A percentile compares a stretch with the other conserved stretches of the same genome.
Conservation (phyloP, 73 alveolate species). For the Tetrahymena malaccensis region DNA sequence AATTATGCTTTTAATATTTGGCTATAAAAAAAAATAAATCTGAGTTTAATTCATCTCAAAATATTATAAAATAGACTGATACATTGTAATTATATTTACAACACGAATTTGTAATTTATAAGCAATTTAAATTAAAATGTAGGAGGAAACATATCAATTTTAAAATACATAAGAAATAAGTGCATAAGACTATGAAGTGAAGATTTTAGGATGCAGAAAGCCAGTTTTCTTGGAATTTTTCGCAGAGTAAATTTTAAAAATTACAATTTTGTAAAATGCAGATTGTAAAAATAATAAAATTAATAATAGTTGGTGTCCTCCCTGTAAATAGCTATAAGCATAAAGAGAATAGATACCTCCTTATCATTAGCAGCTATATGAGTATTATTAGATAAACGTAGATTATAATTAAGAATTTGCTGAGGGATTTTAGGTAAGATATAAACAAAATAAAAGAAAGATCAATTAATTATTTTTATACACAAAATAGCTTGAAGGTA, state of each 20-base stretch:
- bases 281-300: neutral
- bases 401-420: neutral
- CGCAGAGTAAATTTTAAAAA: neutral
- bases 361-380: neutral
- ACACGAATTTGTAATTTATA: neutral
- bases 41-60: neutral
- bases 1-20: too few species aligned
- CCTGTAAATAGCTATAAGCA: neutral
- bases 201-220: neutral
- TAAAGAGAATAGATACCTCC: neutral
- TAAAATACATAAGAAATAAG: neutral
- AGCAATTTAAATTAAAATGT: neutral
- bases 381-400: neutral
- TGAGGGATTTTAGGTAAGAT: neutral
- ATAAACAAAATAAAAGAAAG: neutral
- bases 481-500: neutral
- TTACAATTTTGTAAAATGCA: neutral
- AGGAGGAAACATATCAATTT: neutral
- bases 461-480: neutral
- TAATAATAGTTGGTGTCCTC: neutral
- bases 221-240: neutral
- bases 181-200: neutral
- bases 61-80: neutral
- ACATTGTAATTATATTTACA: neutral
- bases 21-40: too few species aligned